Percentiles rank a stretch among this genome's conserved stretches.
phyloP scores from a whole-genome alignment of 176 grass and related monocot genomes.

The Musa troglodytarum region DNA sequence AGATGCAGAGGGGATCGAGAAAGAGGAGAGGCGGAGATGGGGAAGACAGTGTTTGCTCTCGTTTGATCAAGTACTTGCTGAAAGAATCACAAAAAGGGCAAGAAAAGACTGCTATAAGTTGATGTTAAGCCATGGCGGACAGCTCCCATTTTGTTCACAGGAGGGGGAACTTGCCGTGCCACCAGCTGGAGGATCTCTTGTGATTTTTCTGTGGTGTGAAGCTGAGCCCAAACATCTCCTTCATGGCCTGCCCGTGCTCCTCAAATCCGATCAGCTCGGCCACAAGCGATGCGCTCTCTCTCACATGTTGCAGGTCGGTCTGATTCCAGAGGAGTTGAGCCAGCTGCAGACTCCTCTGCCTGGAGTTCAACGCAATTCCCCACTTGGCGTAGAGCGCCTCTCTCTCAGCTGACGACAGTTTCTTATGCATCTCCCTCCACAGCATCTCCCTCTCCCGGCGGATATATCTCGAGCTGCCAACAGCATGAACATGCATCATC shows the following conservation, averaged over 20 bases:
- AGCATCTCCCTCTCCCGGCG: constrained; percentile 76
- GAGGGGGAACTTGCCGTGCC: constrained; percentile 17
- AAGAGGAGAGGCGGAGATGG: too few relatives aligned
- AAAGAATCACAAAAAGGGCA: too few relatives aligned
- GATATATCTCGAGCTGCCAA: constrained; percentile 53
- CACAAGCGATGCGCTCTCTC: constrained; percentile 64
- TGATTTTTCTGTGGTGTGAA: constrained; percentile 38
- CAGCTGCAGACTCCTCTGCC: constrained; percentile 56
- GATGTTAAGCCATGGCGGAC: background rate
- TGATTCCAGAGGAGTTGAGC: constrained; percentile 57
- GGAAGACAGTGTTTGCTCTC: too few relatives aligned
- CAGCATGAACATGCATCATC: background rate
- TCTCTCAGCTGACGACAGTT: constrained; percentile 37
- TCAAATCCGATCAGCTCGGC: constrained; percentile 46
- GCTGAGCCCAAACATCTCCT: constrained; percentile 81
- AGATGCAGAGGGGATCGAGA: too few relatives aligned
- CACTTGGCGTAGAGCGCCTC: constrained; percentile 62
- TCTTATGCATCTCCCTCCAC: constrained; percentile 76
- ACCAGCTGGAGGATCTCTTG: constrained; percentile 48
- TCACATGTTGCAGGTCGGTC: constrained; percentile 69
- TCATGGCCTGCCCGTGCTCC: constrained; percentile 48
- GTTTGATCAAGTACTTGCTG: too few relatives aligned
- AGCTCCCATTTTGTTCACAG: background rate
- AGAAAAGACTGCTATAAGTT: background rate
- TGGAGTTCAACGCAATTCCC: constrained; percentile 61